These are phyloP conservation scores for Starmerella lactis-condensi DNA, from an alignment of 805 yeast genomes.

Conservation along the genomic window DNA sequence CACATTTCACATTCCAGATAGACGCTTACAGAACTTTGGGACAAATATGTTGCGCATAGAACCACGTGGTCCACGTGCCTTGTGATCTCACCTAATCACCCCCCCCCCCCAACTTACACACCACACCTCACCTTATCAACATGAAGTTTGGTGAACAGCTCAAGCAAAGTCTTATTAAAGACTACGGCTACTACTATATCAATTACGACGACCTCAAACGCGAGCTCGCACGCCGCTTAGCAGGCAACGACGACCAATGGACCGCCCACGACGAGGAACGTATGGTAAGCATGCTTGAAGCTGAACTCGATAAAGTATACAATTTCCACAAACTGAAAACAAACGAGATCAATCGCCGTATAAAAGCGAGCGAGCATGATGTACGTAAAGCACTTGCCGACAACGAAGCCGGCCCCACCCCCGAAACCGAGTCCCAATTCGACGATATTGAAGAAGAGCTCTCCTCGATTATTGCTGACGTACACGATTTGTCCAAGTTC, in stretches of 20 bases:
- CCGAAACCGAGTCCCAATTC: slow-evolving; percentile 44
- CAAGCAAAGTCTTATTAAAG: slow-evolving; percentile 72
- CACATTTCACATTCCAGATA: too few species aligned
- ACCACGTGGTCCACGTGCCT: too few species aligned
- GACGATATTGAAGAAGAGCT: slow-evolving; percentile 58
- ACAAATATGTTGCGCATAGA: too few species aligned
- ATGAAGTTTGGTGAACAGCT: slow-evolving; percentile 97
- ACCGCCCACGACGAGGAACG: slow-evolving; percentile 63
- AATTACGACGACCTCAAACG: slow-evolving; percentile 81
- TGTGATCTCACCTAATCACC: too few species aligned
- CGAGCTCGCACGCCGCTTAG: slow-evolving; percentile 51
- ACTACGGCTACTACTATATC: slow-evolving; percentile 77
- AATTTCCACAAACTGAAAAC: slow-evolving; percentile 78
- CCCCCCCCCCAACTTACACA: too few species aligned
- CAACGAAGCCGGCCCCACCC: slow-evolving; percentile 23
- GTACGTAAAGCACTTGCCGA: slow-evolving; percentile 42
- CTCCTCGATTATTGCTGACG: slow-evolving; percentile 85
- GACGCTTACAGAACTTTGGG: background rate
- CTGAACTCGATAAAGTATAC: slow-evolving; percentile 80
- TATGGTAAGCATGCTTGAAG: slow-evolving; percentile 57
- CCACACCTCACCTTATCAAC: too few species aligned
- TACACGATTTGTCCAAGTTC: slow-evolving; percentile 88
- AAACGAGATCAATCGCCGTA: slow-evolving; percentile 67
- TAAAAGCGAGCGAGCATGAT: slow-evolving; percentile 59
- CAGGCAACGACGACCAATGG: slow-evolving; percentile 43